Conservation (phyloP, 1,284 basidiomycete genomes). For the Cryptococcus depauperatus region DNA sequence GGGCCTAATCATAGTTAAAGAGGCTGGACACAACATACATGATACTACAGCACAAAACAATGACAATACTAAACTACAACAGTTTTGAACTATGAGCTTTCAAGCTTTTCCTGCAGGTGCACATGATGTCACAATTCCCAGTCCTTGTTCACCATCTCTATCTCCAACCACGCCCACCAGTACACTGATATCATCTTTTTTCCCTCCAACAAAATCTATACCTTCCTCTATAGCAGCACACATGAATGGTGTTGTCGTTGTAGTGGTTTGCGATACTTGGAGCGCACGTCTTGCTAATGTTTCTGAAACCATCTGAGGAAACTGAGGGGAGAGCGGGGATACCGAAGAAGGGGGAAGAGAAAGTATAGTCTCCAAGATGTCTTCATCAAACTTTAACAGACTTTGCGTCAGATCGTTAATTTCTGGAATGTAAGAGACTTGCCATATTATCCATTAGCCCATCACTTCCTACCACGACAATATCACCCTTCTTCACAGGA, state of each 20-base stretch:
- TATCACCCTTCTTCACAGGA: slow-evolving; percentile 73
- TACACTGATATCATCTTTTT: slow-evolving; percentile 43
- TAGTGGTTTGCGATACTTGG: slow-evolving; percentile 48
- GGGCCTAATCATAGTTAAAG: too few species aligned
- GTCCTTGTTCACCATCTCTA: neutral
- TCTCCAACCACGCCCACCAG: slow-evolving; percentile 42
- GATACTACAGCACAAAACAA: too few species aligned
- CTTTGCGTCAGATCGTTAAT: neutral
- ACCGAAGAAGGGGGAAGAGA: slow-evolving; percentile 51
- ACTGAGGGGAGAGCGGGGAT: slow-evolving; percentile 5
- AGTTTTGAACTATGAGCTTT: too few species aligned
- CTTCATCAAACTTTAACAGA: slow-evolving; percentile 66
- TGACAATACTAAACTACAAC: too few species aligned
- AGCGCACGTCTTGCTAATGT: slow-evolving; percentile 49
- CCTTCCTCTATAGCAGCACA: slow-evolving; percentile 52
- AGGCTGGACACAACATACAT: too few species aligned
- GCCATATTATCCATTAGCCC: slow-evolving; percentile 82
- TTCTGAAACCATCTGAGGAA: slow-evolving; percentile 50
- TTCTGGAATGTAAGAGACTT: slow-evolving; percentile 7
- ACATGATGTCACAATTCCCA: too few species aligned
- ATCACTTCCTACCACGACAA: slow-evolving; percentile 81
- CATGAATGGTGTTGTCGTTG: slow-evolving; percentile 51
- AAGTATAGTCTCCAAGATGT: slow-evolving; percentile 79
- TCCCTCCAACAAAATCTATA: slow-evolving; percentile 47
- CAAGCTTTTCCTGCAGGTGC: too few species aligned